phyloP scores from a whole-genome alignment of 805 yeast genomes.

The Monosporozyma aquatica region DNA sequence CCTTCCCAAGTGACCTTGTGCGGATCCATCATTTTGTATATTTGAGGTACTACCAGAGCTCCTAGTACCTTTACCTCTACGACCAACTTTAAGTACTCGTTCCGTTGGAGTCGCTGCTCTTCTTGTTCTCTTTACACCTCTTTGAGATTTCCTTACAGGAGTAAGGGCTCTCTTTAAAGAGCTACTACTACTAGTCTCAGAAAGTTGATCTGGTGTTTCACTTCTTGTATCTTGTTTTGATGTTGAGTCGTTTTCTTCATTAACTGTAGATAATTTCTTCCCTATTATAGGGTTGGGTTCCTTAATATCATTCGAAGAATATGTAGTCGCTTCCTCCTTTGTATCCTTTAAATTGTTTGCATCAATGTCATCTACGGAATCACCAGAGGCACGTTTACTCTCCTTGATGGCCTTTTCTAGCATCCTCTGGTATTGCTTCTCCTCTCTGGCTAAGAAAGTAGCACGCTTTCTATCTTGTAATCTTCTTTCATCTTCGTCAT shows the following conservation, averaged over 20 bases:
- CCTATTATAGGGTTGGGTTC: background rate
- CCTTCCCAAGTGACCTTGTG: constrained; percentile 9
- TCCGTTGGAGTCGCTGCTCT: constrained; percentile 11
- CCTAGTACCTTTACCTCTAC: constrained; percentile 2
- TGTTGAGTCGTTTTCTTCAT: background rate
- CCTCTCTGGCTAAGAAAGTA: constrained; percentile 34
- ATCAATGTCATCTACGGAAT: constrained; percentile 7
- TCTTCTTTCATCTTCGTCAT: constrained; percentile 22
- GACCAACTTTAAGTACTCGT: constrained; percentile 12
- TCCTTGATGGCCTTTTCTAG: constrained; percentile 35
- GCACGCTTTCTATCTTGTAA: constrained; percentile 31
- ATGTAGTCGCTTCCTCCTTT: no score
- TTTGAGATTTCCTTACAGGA: constrained; percentile 7
- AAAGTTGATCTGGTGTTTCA: constrained; percentile 1
- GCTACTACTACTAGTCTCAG: background rate
- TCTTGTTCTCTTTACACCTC: constrained; percentile 9
- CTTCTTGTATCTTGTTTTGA: background rate
- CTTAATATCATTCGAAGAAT: background rate
- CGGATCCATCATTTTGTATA: constrained; percentile 10
- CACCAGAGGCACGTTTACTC: constrained; percentile 31
- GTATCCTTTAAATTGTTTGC: background rate
- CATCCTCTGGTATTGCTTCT: constrained; percentile 36
- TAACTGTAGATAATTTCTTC: background rate
- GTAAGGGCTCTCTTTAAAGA: background rate
- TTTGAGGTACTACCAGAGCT: constrained; percentile 1